These are phyloP conservation scores for Backusella westeae DNA, from an alignment of 192 early-diverging fungal genomes.

Conservation along the genomic window DNA sequence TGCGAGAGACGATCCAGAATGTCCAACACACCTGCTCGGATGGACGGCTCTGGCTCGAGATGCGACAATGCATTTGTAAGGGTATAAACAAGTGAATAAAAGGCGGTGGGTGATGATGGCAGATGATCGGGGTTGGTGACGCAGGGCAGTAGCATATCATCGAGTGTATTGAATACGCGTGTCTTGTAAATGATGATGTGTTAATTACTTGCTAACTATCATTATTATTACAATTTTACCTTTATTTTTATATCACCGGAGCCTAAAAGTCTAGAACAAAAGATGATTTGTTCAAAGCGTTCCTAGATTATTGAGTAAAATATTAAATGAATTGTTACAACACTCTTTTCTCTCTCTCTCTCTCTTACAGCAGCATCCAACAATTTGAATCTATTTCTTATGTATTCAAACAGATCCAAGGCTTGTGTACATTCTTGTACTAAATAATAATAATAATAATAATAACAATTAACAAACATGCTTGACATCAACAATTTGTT, in stretches of 20 bases:
- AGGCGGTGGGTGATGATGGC: conserved; percentile 29
- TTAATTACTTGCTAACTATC: neutral
- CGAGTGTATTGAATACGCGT: conserved; percentile 24
- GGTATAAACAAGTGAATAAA: conserved; percentile 37
- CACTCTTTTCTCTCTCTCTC: neutral
- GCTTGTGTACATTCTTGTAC: conserved; percentile 35
- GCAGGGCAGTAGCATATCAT: conserved; percentile 17
- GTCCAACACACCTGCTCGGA: conserved; percentile 13
- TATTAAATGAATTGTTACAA: neutral
- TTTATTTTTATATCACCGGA: conserved; percentile 22
- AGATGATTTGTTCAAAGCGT: conserved; percentile 32
- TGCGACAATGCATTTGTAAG: conserved; percentile 29
- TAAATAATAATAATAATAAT: neutral
- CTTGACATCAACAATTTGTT: neutral
- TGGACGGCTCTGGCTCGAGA: neutral
- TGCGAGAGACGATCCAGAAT: conserved; percentile 18
- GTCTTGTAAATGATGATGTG: conserved; percentile 8
- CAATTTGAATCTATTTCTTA: conserved; percentile 22
- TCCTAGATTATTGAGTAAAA: conserved; percentile 21
- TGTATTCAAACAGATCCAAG: conserved; percentile 40
- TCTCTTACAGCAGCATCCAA: conserved; percentile 23
- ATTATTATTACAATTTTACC: conserved; percentile 5
- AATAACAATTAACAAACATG: neutral
- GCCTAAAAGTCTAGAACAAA: conserved; percentile 31
- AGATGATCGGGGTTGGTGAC: conserved; percentile 12